Percentiles rank a stretch among this genome's conserved stretches.
Conservation (phyloP, 768 basidiomycete species). For the Tylopilus plumbeoviolaceoides region DNA sequence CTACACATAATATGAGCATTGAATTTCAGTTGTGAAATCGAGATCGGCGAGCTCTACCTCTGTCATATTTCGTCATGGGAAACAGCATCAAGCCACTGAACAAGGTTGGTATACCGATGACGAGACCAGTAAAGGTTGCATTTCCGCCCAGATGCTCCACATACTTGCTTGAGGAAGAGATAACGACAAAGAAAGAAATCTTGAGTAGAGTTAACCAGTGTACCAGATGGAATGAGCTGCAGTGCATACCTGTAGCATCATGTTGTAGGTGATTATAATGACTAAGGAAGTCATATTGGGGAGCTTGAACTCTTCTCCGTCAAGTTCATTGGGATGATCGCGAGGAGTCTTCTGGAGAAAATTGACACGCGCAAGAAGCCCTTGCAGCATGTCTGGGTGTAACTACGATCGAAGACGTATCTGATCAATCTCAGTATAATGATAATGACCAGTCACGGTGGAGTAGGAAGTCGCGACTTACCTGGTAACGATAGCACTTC, state of each 20-base stretch:
- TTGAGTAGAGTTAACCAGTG: slow-evolving; percentile 19
- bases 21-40: not conserved
- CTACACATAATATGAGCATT: slow-evolving; percentile 30
- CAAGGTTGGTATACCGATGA: slow-evolving; percentile 62
- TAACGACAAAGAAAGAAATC: slow-evolving; percentile 67
- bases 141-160: slow-evolving; percentile 59
- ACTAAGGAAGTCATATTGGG: slow-evolving; percentile 44
- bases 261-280: slow-evolving; percentile 42
- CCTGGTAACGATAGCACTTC: not conserved
- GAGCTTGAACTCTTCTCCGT: slow-evolving; percentile 41
- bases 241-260: slow-evolving; percentile 41
- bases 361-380: not conserved
- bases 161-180: slow-evolving; percentile 63
- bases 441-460: not conserved
- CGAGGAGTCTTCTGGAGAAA: not conserved
- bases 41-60: slow-evolving; percentile 36
- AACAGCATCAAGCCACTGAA: slow-evolving; percentile 57
- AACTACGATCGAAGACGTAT: not conserved
- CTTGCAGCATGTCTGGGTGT: slow-evolving; percentile 5
- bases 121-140: slow-evolving; percentile 67
- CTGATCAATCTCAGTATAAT: not conserved
- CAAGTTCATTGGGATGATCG: slow-evolving; percentile 16
- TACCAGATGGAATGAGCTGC: not conserved
- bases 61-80: slow-evolving; percentile 51
- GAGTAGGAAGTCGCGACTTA: no score